Conservation (phyloP, 1,284 basidiomycete species). For the Coniophora puteana region DNA sequence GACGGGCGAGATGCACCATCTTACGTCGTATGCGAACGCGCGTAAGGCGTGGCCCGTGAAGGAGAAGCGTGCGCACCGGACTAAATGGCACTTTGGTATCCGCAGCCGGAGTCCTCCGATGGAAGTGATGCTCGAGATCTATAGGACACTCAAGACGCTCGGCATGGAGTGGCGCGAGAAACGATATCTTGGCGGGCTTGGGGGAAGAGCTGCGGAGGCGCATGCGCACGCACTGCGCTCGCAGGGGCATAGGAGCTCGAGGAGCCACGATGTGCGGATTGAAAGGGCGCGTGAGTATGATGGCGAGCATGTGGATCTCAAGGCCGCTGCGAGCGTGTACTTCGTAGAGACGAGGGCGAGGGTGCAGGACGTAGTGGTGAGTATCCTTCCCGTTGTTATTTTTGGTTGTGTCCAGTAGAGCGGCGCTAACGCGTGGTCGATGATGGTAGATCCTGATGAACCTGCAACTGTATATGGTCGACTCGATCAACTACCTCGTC, state of each 20-base stretch:
- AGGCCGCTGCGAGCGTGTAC: constrained; percentile 75
- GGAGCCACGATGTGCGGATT: constrained; percentile 39
- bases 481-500: constrained; percentile 94
- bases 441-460: constrained; percentile 99
- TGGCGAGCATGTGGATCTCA: constrained; percentile 64
- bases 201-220: no score
- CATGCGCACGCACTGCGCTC: constrained; percentile 14
- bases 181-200: constrained; percentile 65
- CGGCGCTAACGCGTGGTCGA: constrained; percentile 1
- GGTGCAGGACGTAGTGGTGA: constrained; percentile 86
- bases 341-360: constrained; percentile 93
- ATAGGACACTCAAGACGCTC: constrained; percentile 87
- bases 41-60: constrained; percentile 46
- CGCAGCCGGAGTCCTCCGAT: constrained; percentile 93
- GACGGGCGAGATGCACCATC: constrained; percentile 48
- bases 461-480: constrained; percentile 94
- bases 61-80: constrained; percentile 67
- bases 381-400: constrained; percentile 25
- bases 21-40: constrained; percentile 63
- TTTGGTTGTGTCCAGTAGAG: neutral
- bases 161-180: constrained; percentile 98
- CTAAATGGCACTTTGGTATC: constrained; percentile 98
- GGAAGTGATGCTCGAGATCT: constrained; percentile 99
- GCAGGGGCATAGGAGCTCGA: constrained; percentile 18
- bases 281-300: constrained; percentile 64